Base-by-base conservation (phyloP, 2,329 filamentous ascomycete genomes). In the Paecilomyces formosus region DNA sequence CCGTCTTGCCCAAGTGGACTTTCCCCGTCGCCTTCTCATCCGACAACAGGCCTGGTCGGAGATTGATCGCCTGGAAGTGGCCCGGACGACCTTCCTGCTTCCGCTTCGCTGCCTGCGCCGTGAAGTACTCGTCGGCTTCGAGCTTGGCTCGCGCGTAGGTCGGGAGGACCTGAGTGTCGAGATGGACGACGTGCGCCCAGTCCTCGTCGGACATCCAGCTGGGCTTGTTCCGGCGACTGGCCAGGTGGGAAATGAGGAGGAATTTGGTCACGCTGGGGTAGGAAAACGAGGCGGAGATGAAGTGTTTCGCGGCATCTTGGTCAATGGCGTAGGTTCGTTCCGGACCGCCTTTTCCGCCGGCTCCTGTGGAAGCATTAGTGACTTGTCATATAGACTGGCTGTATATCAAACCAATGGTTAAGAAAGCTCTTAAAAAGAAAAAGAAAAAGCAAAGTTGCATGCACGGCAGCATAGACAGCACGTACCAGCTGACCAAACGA, bases 71-170 rank as follows among this genome's bases (percentile, higher is more conserved):
- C 65, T 78, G 75, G 61, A 83, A 81, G 0, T 66, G 63, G 0
- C 58, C 62, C 0, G 53, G 35, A 0, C 58, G 54, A 3, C 63
- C 54, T n/a, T 66, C 60, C 22, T 61, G 60, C 55, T 69, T 68
- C 22, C 74, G 68, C 62, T 66, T 69, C 57, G 69, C 70, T 8
- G 75, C 71, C 35, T 79, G 65, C 3, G 80, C 77, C 9, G 79
- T 79, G 63, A 84, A 70, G 55, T 80, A 80, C 68, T 84, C 81
- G 61, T 84, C 82, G 1, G 82, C 81, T 22, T 80, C 81, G 28
- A 82, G 73, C 64, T 84, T 84, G 18, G 82, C 82, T 50, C 78
- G 73, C 62, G 75, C 79, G 64, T 84, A 84, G 11, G 77, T 72
- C 1, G 81, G 78, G 18, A 84, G 70, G 0, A 78, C 67, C 28